Evolutionary conservation across 73 alveolate genomes (phyloP).

Genomic region (Tetrahymena thermophila): DNA sequence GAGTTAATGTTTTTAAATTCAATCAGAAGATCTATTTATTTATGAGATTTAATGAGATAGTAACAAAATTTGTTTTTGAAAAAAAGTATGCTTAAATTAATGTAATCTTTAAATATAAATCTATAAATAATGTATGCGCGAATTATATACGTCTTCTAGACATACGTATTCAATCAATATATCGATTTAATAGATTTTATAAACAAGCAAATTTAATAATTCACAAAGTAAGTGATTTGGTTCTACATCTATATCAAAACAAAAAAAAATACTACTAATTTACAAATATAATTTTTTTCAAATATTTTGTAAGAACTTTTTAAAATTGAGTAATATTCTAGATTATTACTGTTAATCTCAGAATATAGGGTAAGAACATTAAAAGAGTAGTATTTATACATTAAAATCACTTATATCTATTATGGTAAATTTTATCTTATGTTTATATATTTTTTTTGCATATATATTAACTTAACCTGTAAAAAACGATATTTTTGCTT

Average conservation of each 20-base stretch:
- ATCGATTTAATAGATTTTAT: not conserved
- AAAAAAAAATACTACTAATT: not conserved
- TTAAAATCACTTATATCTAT: no score
- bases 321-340: not conserved
- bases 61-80: no score
- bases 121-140: not conserved
- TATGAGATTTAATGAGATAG: not conserved
- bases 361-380: no score
- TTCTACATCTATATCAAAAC: not conserved
- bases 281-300: no score
- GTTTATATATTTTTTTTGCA: no score
- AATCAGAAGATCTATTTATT: not conserved
- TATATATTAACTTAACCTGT: no score
- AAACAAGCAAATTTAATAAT: not conserved
- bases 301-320: not conserved
- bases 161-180: not conserved
- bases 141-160: no score
- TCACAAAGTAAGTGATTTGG: not conserved
- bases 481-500: no score
- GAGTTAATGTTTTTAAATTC: not conserved
- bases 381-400: no score
- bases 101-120: not conserved
- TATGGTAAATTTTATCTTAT: no score
- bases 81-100: not conserved
- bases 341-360: not conserved